Conservation (phyloP, 1,284 basidiomycete genomes). For the Tylopilus orsonianus region DNA sequence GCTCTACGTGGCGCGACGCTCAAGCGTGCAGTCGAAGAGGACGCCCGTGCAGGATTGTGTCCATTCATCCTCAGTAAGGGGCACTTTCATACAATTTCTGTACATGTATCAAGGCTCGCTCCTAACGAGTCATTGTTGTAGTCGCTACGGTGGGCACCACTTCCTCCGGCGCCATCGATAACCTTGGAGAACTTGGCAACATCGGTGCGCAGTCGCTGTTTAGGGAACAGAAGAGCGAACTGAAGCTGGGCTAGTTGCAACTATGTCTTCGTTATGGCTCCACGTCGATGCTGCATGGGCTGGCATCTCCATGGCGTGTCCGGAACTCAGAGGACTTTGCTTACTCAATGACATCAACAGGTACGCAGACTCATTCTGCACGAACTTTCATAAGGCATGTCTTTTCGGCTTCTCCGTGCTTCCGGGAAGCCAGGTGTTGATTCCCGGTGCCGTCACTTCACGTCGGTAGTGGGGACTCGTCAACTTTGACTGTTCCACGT, state of each 20-base stretch:
- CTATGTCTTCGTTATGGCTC: conserved; percentile 73
- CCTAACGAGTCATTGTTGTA: conserved; percentile 11
- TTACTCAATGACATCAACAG: conserved; percentile 76
- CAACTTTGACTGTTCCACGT: conserved; percentile 82
- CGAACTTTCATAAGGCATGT: conserved; percentile 87
- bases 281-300: conserved; percentile 96
- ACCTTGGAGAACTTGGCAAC: conserved; percentile 73
- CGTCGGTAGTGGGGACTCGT: conserved; percentile 72
- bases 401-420: neutral
- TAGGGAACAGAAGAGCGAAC: neutral
- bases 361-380: conserved; percentile 79
- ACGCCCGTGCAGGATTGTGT: conserved; percentile 54
- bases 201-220: conserved; percentile 47
- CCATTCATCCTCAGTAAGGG: conserved; percentile 80
- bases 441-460: neutral
- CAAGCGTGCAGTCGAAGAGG: conserved; percentile 65
- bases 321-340: conserved; percentile 67
- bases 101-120: neutral
- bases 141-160: conserved; percentile 93
- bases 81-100: conserved; percentile 26
- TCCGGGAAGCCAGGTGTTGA: neutral
- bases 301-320: conserved; percentile 76
- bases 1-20: conserved; percentile 71
- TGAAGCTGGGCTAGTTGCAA: conserved; percentile 35
- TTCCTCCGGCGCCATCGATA: conserved; percentile 85